Conservation (phyloP, 345 rosid species). For the Leavenworthia alabamica region DNA sequence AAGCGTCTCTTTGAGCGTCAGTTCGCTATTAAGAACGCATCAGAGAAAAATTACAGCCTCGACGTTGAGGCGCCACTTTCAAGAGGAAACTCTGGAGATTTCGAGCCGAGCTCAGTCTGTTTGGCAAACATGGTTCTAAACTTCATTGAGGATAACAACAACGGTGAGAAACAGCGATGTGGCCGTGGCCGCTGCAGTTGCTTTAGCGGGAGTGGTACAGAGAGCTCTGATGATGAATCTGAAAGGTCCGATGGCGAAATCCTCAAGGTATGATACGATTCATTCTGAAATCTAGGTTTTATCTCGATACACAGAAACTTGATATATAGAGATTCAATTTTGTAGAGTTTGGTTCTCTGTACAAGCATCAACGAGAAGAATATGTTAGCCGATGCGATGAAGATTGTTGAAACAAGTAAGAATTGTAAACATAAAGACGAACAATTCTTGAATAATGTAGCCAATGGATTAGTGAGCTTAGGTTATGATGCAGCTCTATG, state of each 20-base stretch:
- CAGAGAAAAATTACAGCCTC: constrained; percentile 33
- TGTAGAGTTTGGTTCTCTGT: constrained; percentile 61
- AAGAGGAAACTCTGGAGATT: constrained; percentile 43
- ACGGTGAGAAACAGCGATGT: constrained; percentile 36
- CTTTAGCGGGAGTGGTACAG: constrained; percentile 53
- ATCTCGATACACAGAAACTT: neutral
- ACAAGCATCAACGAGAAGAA: constrained; percentile 49
- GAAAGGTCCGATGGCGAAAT: constrained; percentile 46
- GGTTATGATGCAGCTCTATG: constrained; percentile 76
- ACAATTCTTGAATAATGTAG: constrained; percentile 42
- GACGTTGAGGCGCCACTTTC: constrained; percentile 26
- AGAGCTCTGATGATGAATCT: constrained; percentile 70
- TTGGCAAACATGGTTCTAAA: constrained; percentile 68
- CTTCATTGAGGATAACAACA: constrained; percentile 54
- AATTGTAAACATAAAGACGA: constrained; percentile 52
- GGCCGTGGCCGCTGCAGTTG: constrained; percentile 54
- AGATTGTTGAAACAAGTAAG: constrained; percentile 67
- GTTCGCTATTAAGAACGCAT: constrained; percentile 43
- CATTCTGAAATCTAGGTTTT: neutral
- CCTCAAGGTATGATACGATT: constrained; percentile 51
- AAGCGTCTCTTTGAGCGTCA: constrained; percentile 87
- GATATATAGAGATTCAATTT: neutral
- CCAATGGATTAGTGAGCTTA: constrained; percentile 46
- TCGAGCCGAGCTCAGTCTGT: constrained; percentile 76
- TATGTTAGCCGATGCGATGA: constrained; percentile 53